Evolutionary conservation across 257 asterid species (phyloP).

Genomic region (Petunia axillaris): DNA sequence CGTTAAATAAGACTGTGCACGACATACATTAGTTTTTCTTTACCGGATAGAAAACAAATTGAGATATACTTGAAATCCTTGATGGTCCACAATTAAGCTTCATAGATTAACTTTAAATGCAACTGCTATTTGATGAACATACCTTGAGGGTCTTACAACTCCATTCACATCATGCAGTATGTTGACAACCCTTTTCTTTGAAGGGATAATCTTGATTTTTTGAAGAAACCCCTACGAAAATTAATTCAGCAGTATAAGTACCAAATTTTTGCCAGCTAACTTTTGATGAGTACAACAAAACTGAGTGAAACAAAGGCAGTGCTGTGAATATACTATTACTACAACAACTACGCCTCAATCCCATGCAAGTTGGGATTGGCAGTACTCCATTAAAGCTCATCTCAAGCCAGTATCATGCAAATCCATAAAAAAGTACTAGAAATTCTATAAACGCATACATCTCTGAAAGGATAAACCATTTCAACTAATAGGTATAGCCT

Average conservation of each 20-base stretch:
- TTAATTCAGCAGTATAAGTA: not conserved
- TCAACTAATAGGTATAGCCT: too few relatives aligned
- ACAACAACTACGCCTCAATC: too few relatives aligned
- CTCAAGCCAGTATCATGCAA: too few relatives aligned
- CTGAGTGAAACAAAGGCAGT: conserved; percentile 7
- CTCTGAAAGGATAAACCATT: too few relatives aligned
- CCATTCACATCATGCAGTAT: conserved; percentile 81
- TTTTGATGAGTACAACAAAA: not conserved
- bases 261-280: not conserved
- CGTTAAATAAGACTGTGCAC: not conserved
- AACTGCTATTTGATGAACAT: conserved; percentile 29
- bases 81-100: not conserved
- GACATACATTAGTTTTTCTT: not conserved
- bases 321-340: not conserved
- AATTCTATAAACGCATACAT: too few relatives aligned
- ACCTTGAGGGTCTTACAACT: conserved; percentile 86
- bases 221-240: conserved; percentile 62
- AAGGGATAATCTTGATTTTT: conserved; percentile 70
- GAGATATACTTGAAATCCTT: not conserved
- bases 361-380: too few relatives aligned
- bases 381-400: too few relatives aligned
- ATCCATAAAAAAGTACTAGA: too few relatives aligned
- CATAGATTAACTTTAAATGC: not conserved
- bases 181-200: conserved; percentile 69
- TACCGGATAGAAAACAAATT: not conserved